Evolutionary conservation across 140 eudicot genomes (phyloP), one percentile per base, ranked within the genome.

Genomic region (Oenanthe javanica): DNA sequence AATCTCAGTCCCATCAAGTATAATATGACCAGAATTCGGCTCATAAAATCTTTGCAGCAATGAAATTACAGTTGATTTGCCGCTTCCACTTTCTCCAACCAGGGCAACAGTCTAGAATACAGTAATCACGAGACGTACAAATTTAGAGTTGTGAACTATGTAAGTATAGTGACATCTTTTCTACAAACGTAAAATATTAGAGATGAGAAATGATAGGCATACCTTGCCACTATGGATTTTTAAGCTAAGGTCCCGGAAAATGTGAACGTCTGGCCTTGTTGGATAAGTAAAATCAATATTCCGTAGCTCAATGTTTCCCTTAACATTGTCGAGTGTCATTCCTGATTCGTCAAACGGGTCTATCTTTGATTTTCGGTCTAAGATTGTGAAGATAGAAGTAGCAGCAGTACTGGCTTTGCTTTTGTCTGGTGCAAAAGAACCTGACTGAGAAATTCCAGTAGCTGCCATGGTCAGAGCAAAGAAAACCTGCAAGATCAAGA

Each of bases 271-370:
- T 45, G 87, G 84, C 51, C 82, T 70, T 2, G 82, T 84, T 9
- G 84, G 87, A 81, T 84, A 84, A 40, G 66, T 81, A 74, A 84
- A 80, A 66, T 49, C 27, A 40, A 84, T 67, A 59, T 47, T 74
- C 0, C 16, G 48, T 31, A 84, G 42, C 61, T 81, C 82, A 48
- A 84, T 84, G 7, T 84, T 69, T 15, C 87, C 87, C 25, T 54
- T 61, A 10, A 84, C 63, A 72, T 57, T 47, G 15, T 57, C 80
- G 15, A 70, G 49, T 9, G 77, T 81, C 38, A 49, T 77, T 1
- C 87, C 87, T 8, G 82, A 77, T 27, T 77, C 84, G 75, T 81
- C 82, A 77, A 77, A 81, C 21, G 84, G 79, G 71, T 84, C 87
- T 59, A 81, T 55, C 70, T 61, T 81, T 16, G 84, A 81, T 81